Evolutionary conservation across 495 filamentous ascomycete species (phyloP), one percentile per base, ranked within the genome.

Genomic region (Aspergillus diversus): DNA sequence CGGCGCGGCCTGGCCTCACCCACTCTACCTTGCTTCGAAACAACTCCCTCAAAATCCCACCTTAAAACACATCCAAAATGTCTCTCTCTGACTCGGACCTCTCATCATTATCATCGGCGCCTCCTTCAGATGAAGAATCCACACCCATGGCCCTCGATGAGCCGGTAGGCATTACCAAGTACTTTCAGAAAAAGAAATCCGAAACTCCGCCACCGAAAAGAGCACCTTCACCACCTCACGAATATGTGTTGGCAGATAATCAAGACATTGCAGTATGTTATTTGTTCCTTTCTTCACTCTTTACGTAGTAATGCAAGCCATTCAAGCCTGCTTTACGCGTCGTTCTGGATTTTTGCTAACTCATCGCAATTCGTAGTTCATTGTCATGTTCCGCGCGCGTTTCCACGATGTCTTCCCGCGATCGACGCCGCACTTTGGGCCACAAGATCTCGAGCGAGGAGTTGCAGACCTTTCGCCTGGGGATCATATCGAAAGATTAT

Each of bases 381-480:
- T 99, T 75, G 91, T 97, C 66, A 97, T 93, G 92, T 99, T 97
- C 75, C 90, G 94, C 72, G 87, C 91, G 76, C 91, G 95, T 69
- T 98, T 98, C 73, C 87, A 83, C 73, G 92, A 96, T 47, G 89
- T 85, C 61, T 93, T 99, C 64, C 89, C 92, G 35, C 92, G 92
- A 72, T 92, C 90, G 43, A 78, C 96, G 7, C 81, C 90, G 58
- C 91, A 97, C 71, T 90, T 93, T 60, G 95, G 95, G 27, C 94
- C 94, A 27, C 95, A 99, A 76, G 95, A 99, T 77, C 85, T 99
- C 56, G 95, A 99, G 79, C 80, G 84, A 66, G 95, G 93, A 32
- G 86, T 97, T 21, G 83, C 86, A 51, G 92, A 96, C 66, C 68
- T 81, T 34, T 73, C 87, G 13, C 96, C 95, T 12, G 90, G 91